phyloP scores from a whole-genome alignment of 202 grass and related monocot species.

The Schoenoplectus tabernaemontani region DNA sequence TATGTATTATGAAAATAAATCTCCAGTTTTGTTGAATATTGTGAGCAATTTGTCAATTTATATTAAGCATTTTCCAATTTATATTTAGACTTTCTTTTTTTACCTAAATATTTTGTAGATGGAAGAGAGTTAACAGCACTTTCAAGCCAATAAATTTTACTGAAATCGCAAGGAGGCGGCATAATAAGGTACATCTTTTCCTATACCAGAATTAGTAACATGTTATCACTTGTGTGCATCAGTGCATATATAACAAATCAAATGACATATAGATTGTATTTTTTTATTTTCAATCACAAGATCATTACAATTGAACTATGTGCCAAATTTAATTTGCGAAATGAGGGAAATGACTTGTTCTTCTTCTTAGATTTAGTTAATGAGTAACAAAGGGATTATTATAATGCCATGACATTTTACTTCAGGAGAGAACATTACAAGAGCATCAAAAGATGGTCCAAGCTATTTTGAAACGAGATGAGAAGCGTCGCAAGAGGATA shows the following conservation, averaged over 20 bases:
- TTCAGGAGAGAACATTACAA: conserved; percentile 69
- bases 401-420: not conserved
- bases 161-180: conserved; percentile 46
- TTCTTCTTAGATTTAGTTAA: not conserved
- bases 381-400: not conserved
- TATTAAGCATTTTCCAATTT: not conserved
- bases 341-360: not conserved
- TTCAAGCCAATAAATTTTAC: conserved; percentile 42
- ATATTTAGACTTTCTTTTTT: not conserved
- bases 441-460: conserved; percentile 72
- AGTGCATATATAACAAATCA: not conserved
- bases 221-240: not conserved
- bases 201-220: not conserved
- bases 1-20: conserved; percentile 26
- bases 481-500: conserved; percentile 78
- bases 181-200: conserved; percentile 57
- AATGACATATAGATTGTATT: not conserved
- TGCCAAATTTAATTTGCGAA: not conserved
- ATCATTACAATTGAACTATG: not conserved
- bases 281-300: conserved; percentile 7
- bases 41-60: not conserved
- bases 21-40: not conserved
- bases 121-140: conserved; percentile 45
- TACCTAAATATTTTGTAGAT: conserved; percentile 35
- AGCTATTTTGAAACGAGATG: conserved; percentile 62